These are phyloP conservation scores for Tubosaeta sp. DNA, from an alignment of 768 basidiomycete genomes.

Conservation along the genomic window DNA sequence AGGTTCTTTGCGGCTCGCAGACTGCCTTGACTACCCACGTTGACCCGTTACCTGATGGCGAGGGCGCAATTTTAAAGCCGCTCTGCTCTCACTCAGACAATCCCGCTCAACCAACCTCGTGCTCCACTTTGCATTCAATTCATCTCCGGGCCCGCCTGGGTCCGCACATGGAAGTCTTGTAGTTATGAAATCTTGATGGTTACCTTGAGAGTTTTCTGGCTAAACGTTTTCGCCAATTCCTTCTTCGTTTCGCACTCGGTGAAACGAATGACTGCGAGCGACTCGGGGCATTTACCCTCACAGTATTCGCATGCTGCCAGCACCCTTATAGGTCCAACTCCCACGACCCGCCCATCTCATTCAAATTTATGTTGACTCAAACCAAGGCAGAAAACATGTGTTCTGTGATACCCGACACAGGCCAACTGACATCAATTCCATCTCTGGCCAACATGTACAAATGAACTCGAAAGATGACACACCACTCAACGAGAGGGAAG, in stretches of 20 bases:
- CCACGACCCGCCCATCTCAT: too few species aligned
- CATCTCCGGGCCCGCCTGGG: background rate
- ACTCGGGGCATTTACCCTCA: too few species aligned
- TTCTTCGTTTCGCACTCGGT: background rate
- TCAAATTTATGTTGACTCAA: too few species aligned
- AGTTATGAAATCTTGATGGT: background rate
- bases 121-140: background rate
- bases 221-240: background rate
- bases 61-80: background rate
- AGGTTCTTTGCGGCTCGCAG: too few species aligned
- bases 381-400: background rate
- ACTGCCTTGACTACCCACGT: too few species aligned
- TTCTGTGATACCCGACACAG: background rate
- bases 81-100: background rate
- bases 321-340: too few species aligned
- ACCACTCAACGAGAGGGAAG: background rate
- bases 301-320: background rate
- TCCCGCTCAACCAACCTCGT: background rate
- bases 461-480: conserved; percentile 1
- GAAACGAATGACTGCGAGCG: background rate
- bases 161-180: background rate
- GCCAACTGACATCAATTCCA: background rate
- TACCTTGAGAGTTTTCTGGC: background rate
- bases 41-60: too few species aligned
- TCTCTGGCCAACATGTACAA: background rate